These are phyloP conservation scores for Auricularia cornea DNA, from an alignment of 768 basidiomycete genomes.

Conservation along the genomic window DNA sequence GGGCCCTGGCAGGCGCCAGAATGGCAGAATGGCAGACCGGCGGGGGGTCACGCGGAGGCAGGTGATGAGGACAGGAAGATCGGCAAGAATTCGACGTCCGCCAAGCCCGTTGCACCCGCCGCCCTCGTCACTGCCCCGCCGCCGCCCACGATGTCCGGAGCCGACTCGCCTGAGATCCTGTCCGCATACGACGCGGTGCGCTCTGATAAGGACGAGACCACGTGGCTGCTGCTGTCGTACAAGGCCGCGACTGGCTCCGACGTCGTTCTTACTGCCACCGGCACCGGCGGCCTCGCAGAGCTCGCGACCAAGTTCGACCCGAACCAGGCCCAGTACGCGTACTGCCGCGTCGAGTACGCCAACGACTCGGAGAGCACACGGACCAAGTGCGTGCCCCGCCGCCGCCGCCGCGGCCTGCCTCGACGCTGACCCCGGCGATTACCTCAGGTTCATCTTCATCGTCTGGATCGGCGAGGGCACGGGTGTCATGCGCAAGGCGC, in stretches of 20 bases:
- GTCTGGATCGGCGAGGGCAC: slow-evolving; percentile 75
- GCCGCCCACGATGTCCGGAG: background rate
- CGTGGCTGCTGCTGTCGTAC: slow-evolving; percentile 89
- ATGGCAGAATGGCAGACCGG: no score
- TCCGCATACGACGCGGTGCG: slow-evolving; percentile 85
- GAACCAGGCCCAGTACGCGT: slow-evolving; percentile 72
- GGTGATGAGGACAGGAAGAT: no score
- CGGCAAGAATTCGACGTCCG: no score
- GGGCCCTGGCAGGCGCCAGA: no score
- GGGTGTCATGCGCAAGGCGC: slow-evolving; percentile 75
- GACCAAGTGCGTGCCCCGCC: slow-evolving; percentile 45
- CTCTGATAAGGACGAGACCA: slow-evolving; percentile 74
- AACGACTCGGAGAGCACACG: slow-evolving; percentile 81
- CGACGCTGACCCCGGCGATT: background rate
- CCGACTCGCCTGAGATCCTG: background rate
- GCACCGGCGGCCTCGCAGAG: slow-evolving; percentile 71
- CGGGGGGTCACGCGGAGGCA: no score
- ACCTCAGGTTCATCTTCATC: slow-evolving; percentile 54
- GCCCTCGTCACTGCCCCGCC: no score
- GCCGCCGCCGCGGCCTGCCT: background rate
- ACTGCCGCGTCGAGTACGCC: slow-evolving; percentile 73
- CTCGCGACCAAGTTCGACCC: slow-evolving; percentile 64
- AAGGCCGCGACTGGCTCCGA: slow-evolving; percentile 34
- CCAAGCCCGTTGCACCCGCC: no score
- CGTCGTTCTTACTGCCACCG: slow-evolving; percentile 57